Evolutionary conservation across 371 early-diverging fungal genomes (phyloP).

Genomic region (Entomophthora muscae): DNA sequence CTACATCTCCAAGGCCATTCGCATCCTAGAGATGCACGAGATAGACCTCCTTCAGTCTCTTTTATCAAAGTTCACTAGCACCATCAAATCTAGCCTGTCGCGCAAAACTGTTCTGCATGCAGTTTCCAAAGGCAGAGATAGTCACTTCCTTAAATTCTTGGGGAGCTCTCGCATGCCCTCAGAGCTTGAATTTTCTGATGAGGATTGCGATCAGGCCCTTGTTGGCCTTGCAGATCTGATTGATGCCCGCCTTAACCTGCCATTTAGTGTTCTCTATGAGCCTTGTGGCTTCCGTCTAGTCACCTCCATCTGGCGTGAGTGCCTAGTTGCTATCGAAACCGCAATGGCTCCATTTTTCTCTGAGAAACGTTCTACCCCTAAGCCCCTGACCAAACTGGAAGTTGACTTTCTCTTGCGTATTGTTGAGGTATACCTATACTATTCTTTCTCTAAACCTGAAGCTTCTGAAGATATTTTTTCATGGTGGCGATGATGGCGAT

Average conservation of each 20-base stretch:
- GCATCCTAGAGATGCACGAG: conserved; percentile 25
- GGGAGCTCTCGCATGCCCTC: conserved; percentile 14
- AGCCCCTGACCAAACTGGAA: conserved; percentile 31
- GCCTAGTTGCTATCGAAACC: conserved; percentile 47
- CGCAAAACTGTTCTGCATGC: not conserved
- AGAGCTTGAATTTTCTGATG: conserved; percentile 19
- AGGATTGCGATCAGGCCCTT: conserved; percentile 58
- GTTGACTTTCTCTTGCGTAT: no score
- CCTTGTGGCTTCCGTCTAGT: conserved; percentile 65
- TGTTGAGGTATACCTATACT: no score
- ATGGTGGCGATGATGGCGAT: conserved; percentile 73
- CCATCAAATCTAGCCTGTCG: conserved; percentile 1
- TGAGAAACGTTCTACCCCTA: conserved; percentile 31
- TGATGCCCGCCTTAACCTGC: conserved; percentile 59
- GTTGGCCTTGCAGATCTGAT: conserved; percentile 69
- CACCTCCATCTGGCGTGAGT: conserved; percentile 68
- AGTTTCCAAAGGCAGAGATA: conserved; percentile 11
- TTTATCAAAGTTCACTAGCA: not conserved
- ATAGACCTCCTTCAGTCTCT: not conserved
- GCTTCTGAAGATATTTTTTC: conserved; percentile 65
- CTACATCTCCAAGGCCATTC: conserved; percentile 72
- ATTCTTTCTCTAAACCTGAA: no score
- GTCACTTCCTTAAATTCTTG: conserved; percentile 11
- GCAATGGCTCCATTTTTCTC: conserved; percentile 66
- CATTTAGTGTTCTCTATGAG: conserved; percentile 58